Evolutionary conservation across 306 rosid genomes (phyloP), one percentile per base, ranked within the genome.

Genomic region (Inga laurina): DNA sequence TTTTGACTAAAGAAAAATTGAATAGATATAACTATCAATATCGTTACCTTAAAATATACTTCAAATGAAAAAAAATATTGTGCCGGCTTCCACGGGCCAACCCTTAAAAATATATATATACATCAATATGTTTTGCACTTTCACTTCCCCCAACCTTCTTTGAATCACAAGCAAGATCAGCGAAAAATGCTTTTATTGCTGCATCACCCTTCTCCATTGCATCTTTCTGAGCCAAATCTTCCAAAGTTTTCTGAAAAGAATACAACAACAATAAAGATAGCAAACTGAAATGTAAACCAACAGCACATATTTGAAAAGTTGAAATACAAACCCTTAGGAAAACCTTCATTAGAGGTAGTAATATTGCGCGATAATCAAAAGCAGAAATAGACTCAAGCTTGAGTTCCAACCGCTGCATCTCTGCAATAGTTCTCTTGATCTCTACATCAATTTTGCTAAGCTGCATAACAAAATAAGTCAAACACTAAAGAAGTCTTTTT

Each of bases 141-240:
- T 91, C 97, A 78, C 73, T 92, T 78, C 91, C 97, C 86, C 97
- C 79, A 86, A 70, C 84, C 89, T 94, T 94, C 86, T 88, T 88
- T 77, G 98, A 87, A 87, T 97, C 97, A 57, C 85, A 93, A 57
- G 90, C 99, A 87, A 94, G 95, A 87, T 97, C 97, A 7, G 98
- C 98, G 86, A 94, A 89, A 86, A 94, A 86, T 43, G 97, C 97
- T 86, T 96, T 97, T 77, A 98, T 88, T 41, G 92, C 93, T 59
- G 97, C 99, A 86, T 94, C 98, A 30, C 97, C 92, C 87, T 90
- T 91, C 85, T 94, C 92, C n/a, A 90, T 90, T 71, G 97, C 99
- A 87, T 97, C 93, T 85, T 92, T 92, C 91, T 92, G 95, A 59
- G 97, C 97, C 86, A 97, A 89, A 83, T 91, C 97, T 88, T 92